Evolutionary conservation across 2,329 filamentous ascomycete genomes (phyloP), one percentile per base, ranked within the genome.

Genomic region (Phaeosphaeriaceae sp.): DNA sequence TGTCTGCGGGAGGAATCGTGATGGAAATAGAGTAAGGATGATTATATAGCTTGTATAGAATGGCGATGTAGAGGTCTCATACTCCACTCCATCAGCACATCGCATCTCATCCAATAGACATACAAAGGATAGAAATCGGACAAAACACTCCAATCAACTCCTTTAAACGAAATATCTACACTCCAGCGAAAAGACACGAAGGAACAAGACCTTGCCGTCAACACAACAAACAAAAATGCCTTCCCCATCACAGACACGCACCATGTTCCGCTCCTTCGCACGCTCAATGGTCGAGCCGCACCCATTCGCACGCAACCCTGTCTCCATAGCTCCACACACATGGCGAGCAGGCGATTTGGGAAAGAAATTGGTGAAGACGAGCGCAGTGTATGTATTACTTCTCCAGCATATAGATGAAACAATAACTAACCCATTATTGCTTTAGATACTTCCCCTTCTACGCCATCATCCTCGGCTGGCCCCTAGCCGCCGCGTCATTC

Each of bases 221-320:
- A 48, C 53, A 45, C 47, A 24, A 21, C 33, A 44, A 40, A 58
- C 22, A 57, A 67, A 56, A 52, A 76, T 76, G 73, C 71, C 73
- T 44, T 73, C 70, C 19, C 50, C 71, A 60, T 74, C 71, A 25
- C 69, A 68, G 57, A 63, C 64, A 52, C 69, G 72, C 58, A 48
- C 62, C 54, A 71, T 77, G 63, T 65, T 76, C 63, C 70, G 73
- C 63, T 65, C 62, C 52, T 67, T 72, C 20, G 58, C 75, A 22
- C 68, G 67, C 58, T 65, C 70, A 60, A 71, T 77, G 61, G 68
- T 71, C 2, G 76, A 78, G 51, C 70, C 74, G 1, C 76, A 77
- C 61, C 76, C 76, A 5, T 73, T 73, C 55, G 69, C 66, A 6
- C 71, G 76, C 46, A 71, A 70, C 58, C 72, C 75, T 1, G 52